phyloP scores from a whole-genome alignment of 2,329 filamentous ascomycete genomes.

The Pseudodiploospora longispora region DNA sequence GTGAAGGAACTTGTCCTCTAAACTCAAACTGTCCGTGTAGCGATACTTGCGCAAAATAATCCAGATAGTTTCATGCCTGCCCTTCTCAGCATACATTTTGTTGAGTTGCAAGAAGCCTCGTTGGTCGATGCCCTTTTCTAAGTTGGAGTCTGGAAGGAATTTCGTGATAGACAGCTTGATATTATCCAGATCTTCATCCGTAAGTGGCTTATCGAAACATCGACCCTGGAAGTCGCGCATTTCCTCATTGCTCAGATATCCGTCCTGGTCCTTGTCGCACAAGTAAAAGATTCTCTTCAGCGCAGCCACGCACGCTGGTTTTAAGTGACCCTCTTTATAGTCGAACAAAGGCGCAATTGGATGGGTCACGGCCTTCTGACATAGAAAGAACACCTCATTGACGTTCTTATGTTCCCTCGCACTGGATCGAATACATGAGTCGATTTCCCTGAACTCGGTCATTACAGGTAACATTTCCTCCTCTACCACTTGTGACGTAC shows the following conservation, averaged over 20 bases:
- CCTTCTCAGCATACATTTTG: conserved; percentile 94
- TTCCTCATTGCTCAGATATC: conserved; percentile 81
- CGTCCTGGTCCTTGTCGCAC: conserved; percentile 93
- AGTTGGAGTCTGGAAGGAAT: conserved; percentile 52
- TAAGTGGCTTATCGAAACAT: conserved; percentile 83
- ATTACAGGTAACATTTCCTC: conserved; percentile 98
- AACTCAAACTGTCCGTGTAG: conserved; percentile 88
- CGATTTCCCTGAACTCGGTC: conserved; percentile 97
- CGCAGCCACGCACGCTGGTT: conserved; percentile 81
- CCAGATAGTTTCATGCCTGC: conserved; percentile 97
- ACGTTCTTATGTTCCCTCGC: conserved; percentile 88
- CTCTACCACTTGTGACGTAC: conserved; percentile 76
- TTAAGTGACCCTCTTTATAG: conserved; percentile 82
- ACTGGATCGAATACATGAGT: conserved; percentile 93
- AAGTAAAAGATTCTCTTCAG: conserved; percentile 89
- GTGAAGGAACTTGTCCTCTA: conserved; percentile 85
- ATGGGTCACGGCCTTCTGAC: conserved; percentile 95
- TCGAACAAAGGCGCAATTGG: conserved; percentile 95
- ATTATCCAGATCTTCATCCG: conserved; percentile 73
- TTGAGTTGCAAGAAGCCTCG: conserved; percentile 83
- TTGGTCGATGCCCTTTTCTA: conserved; percentile 68
- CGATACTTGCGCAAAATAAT: conserved; percentile 91
- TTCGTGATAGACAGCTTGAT: conserved; percentile 84
- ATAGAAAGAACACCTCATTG: conserved; percentile 94
- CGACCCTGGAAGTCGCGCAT: conserved; percentile 85